A percentile compares a stretch with the other conserved stretches of the same genome.
These are phyloP conservation scores for Exophiala lecanii-corni DNA, from an alignment of 2,329 filamentous ascomycete species.

Conservation along the genomic window DNA sequence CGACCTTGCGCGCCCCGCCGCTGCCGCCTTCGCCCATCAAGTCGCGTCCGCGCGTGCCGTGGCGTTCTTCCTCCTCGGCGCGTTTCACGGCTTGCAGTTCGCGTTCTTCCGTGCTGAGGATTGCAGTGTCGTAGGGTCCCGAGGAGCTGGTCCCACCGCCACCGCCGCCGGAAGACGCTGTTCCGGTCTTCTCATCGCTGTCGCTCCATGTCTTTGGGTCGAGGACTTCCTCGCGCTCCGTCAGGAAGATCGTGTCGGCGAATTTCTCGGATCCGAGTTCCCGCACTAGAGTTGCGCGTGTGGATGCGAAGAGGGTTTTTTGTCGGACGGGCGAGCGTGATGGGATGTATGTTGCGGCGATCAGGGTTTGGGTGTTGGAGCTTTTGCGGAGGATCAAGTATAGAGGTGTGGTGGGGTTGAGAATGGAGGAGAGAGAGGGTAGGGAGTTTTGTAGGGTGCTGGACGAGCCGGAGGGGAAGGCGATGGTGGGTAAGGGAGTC, in stretches of 20 bases:
- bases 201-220: slow-evolving; percentile 29
- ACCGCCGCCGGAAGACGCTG: slow-evolving; percentile 30
- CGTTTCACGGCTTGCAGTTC: slow-evolving; percentile 54
- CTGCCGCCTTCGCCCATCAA: slow-evolving; percentile 42
- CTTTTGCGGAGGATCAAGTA: slow-evolving; percentile 55
- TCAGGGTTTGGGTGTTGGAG: slow-evolving; percentile 30
- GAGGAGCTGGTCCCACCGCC: slow-evolving; percentile 26
- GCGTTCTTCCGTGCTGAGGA: slow-evolving; percentile 60
- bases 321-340: slow-evolving; percentile 59
- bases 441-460: slow-evolving; percentile 50
- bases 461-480: slow-evolving; percentile 32
- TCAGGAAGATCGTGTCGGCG: slow-evolving; percentile 53
- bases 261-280: slow-evolving; percentile 61
- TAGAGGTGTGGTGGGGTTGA: slow-evolving; percentile 52
- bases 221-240: slow-evolving; percentile 54
- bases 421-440: slow-evolving; percentile 44
- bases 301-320: slow-evolving; percentile 64
- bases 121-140: slow-evolving; percentile 34
- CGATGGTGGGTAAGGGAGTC: slow-evolving; percentile 36
- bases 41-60: slow-evolving; percentile 48
- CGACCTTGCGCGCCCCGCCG: slow-evolving; percentile 24
- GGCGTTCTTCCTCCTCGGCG: slow-evolving; percentile 54
- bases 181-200: slow-evolving; percentile 28
- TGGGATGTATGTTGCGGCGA: slow-evolving; percentile 60
- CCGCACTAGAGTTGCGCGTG: slow-evolving; percentile 54